Conservation (phyloP, 371 early-diverging fungal species). For the Sporodiniella umbellata region DNA sequence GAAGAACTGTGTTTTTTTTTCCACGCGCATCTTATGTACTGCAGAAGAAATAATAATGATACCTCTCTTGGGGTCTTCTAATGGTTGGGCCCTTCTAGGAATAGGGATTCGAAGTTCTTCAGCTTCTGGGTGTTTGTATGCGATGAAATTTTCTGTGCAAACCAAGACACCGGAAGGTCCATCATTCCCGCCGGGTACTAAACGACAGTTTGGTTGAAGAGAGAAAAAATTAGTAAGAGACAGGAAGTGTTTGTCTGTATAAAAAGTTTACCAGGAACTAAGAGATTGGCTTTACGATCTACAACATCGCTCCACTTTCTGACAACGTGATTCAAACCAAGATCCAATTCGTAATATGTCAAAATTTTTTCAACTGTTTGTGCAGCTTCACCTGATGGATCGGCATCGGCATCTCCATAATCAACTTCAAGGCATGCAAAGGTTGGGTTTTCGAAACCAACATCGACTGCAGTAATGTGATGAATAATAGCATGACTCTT, state of each 20-base stretch:
- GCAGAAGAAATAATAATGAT: slow-evolving; percentile 79
- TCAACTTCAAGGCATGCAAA: slow-evolving; percentile 93
- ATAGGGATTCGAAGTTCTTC: slow-evolving; percentile 76
- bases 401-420: slow-evolving; percentile 83
- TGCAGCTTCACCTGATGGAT: slow-evolving; percentile 76
- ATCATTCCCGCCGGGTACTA: slow-evolving; percentile 89
- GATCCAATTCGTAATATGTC: slow-evolving; percentile 96
- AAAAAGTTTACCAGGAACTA: slow-evolving; percentile 79
- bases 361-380: slow-evolving; percentile 76
- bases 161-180: slow-evolving; percentile 97
- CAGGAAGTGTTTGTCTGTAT: too few species aligned
- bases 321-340: slow-evolving; percentile 97
- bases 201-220: background rate
- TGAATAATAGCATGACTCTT: slow-evolving; percentile 76
- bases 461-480: slow-evolving; percentile 87
- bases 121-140: slow-evolving; percentile 79
- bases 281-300: slow-evolving; percentile 71
- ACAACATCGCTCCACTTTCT: slow-evolving; percentile 90
- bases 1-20: slow-evolving; percentile 83
- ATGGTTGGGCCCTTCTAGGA: slow-evolving; percentile 78
- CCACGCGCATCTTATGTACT: slow-evolving; percentile 87
- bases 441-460: slow-evolving; percentile 97
- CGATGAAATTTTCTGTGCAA: slow-evolving; percentile 86
- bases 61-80: slow-evolving; percentile 61
- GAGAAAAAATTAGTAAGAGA: too few species aligned